Conservation (phyloP, 306 rosid species). For the Morella rubra region DNA sequence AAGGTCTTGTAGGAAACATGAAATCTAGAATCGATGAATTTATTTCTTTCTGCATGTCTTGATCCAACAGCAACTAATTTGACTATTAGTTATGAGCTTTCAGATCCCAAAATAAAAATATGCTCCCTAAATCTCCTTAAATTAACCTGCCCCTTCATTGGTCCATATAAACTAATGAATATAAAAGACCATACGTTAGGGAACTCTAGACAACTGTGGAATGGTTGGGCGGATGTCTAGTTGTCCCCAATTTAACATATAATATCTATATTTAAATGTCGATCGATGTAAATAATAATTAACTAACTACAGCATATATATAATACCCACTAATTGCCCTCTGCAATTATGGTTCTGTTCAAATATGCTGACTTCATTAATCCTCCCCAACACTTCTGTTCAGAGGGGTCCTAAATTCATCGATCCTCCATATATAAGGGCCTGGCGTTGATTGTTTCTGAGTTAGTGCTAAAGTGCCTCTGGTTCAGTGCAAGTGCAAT, state of each 20-base stretch:
- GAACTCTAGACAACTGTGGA: background rate
- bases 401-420: too few relatives aligned
- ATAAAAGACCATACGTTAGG: background rate
- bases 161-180: background rate
- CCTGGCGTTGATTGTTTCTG: too few relatives aligned
- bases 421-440: too few relatives aligned
- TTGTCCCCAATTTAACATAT: background rate
- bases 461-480: too few relatives aligned
- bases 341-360: too few relatives aligned
- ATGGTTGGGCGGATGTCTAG: background rate
- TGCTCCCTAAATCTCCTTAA: background rate
- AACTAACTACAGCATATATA: too few relatives aligned
- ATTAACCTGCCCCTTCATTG: background rate
- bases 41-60: background rate
- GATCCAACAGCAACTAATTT: background rate
- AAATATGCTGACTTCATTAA: too few relatives aligned
- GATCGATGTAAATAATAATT: too few relatives aligned
- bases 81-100: constrained; percentile 6
- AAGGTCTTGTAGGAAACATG: background rate
- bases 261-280: too few relatives aligned
- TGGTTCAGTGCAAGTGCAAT: too few relatives aligned
- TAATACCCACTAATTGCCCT: too few relatives aligned
- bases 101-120: background rate
- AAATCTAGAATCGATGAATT: background rate
- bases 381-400: too few relatives aligned